phyloP scores from a whole-genome alignment of 768 basidiomycete genomes.

The Phylloporus rhodoxanthus region DNA sequence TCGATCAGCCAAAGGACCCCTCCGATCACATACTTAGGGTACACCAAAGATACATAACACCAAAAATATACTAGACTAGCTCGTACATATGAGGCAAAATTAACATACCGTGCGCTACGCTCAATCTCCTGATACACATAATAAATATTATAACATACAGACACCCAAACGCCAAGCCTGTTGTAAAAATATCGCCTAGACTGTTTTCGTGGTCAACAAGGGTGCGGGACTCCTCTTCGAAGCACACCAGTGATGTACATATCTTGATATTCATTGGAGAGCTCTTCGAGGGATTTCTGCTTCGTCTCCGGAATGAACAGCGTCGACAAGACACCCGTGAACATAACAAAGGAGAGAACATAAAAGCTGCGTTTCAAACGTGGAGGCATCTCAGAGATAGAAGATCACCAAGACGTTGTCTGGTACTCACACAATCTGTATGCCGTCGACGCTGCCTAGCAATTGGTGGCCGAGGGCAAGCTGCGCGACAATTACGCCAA shows the following conservation, averaged over 20 bases:
- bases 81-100: conserved; percentile 39
- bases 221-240: conserved; percentile 11
- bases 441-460: conserved; percentile 48
- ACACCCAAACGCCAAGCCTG: neutral
- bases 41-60: conserved; percentile 75
- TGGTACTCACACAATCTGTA: conserved; percentile 61
- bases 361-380: conserved; percentile 44
- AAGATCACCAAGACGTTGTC: neutral
- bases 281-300: conserved; percentile 53
- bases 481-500: conserved; percentile 73
- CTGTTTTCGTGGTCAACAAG: neutral
- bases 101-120: neutral
- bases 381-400: neutral
- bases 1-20: conserved; percentile 32
- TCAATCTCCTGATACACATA: neutral
- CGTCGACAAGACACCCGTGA: conserved; percentile 78
- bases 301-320: conserved; percentile 81
- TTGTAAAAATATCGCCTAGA: neutral
- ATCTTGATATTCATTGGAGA: conserved; percentile 67
- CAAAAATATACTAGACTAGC: conserved; percentile 77
- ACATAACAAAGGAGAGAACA: conserved; percentile 79
- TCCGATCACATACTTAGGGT: conserved; percentile 86
- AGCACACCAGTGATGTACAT: conserved; percentile 41
- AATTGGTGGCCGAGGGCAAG: conserved; percentile 63
- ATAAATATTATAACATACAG: neutral